Percentiles rank a stretch among this genome's conserved stretches.
Conservation (phyloP, 305 asterid genomes). For the Fraxinus dipetala region DNA sequence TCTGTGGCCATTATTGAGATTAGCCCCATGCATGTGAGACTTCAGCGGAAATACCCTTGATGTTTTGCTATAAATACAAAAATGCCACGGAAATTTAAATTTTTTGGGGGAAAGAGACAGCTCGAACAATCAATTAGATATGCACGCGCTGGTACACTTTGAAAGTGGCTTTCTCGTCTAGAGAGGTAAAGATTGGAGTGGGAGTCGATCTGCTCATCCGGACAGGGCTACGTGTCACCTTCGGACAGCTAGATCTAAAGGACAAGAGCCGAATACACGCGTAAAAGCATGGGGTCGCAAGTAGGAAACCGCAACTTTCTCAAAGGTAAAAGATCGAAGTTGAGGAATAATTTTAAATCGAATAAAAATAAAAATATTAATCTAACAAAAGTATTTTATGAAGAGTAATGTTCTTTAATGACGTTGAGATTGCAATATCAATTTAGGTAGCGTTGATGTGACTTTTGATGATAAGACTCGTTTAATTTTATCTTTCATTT, state of each 20-base stretch:
- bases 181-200: neutral
- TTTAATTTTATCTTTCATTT: no score
- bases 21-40: neutral
- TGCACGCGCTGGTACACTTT: neutral
- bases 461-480: no score
- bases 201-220: neutral
- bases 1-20: neutral
- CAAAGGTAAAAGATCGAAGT: no score
- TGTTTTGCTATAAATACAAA: slow-evolving; percentile 19
- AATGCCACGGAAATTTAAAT: slow-evolving; percentile 18
- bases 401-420: no score
- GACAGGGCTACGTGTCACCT: neutral
- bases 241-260: neutral
- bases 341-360: no score
- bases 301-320: no score
- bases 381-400: no score
- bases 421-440: no score
- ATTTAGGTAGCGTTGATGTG: no score
- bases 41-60: slow-evolving; percentile 25
- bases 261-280: no score
- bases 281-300: no score
- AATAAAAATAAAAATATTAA: no score
- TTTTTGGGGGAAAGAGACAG: slow-evolving; percentile 6
- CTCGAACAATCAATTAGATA: neutral
- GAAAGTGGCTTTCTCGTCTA: neutral